phyloP scores from a whole-genome alignment of 2,329 filamentous ascomycete species.

The Ophiostoma triangulosporum region DNA sequence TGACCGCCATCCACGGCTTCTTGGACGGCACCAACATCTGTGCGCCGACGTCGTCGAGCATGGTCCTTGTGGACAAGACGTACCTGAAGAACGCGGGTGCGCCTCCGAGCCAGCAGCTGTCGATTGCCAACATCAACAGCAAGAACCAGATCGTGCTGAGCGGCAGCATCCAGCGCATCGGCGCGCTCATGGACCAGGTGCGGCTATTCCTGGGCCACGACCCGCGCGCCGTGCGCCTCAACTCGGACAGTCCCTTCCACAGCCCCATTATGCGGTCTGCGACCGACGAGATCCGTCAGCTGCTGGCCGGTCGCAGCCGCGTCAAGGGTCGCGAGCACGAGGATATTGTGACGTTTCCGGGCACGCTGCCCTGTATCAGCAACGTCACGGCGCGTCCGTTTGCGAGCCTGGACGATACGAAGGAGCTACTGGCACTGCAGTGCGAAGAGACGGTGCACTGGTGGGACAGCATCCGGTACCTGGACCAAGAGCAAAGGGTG shows the following conservation, averaged over 20 bases:
- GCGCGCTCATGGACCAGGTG: constrained; percentile 68
- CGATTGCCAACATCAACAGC: constrained; percentile 88
- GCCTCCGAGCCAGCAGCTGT: constrained; percentile 71
- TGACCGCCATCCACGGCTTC: constrained; percentile 66
- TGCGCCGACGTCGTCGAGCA: constrained; percentile 39
- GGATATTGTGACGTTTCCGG: constrained; percentile 64
- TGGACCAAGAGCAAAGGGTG: constrained; percentile 73
- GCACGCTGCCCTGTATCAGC: constrained; percentile 62
- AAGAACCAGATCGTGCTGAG: constrained; percentile 94
- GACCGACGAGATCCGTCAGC: constrained; percentile 54
- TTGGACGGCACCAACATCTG: constrained; percentile 55
- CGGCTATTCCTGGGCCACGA: constrained; percentile 86
- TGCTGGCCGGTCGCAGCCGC: constrained; percentile 45
- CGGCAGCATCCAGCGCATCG: constrained; percentile 72
- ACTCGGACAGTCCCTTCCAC: constrained; percentile 83
- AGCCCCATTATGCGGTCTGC: constrained; percentile 85
- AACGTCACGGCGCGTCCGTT: constrained; percentile 80
- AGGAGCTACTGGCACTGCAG: constrained; percentile 64
- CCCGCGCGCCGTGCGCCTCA: constrained; percentile 72
- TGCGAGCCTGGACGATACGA: constrained; percentile 55
- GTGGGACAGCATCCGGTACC: constrained; percentile 86
- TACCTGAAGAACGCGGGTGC: neutral
- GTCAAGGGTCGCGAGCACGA: constrained; percentile 38
- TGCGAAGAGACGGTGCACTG: constrained; percentile 87
- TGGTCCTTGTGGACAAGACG: neutral